Evolutionary conservation across 805 yeast genomes (phyloP).

Genomic region (Kazachstania viticola): DNA sequence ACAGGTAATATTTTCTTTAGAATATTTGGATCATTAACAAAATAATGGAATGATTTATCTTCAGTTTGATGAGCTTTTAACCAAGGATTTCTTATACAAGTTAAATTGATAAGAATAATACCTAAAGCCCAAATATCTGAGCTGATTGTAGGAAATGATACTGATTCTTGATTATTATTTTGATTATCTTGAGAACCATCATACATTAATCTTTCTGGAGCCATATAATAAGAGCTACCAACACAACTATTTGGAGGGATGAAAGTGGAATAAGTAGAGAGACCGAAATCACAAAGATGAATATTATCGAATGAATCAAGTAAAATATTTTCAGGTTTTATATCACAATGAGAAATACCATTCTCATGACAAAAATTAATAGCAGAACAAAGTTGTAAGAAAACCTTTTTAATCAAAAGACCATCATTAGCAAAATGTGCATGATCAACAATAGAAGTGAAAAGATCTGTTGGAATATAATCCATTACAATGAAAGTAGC

Average conservation of each 20-base stretch:
- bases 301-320: slow-evolving; percentile 47
- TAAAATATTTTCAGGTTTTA: slow-evolving; percentile 89
- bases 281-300: slow-evolving; percentile 77
- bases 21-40: slow-evolving; percentile 41
- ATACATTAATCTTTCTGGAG: slow-evolving; percentile 58
- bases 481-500: slow-evolving; percentile 72
- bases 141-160: slow-evolving; percentile 47
- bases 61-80: slow-evolving; percentile 54
- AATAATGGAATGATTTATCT: slow-evolving; percentile 57
- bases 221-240: slow-evolving; percentile 86
- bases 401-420: slow-evolving; percentile 41
- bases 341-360: slow-evolving; percentile 85
- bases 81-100: slow-evolving; percentile 88
- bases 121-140: slow-evolving; percentile 88
- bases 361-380: slow-evolving; percentile 70
- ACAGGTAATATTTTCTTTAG: slow-evolving; percentile 63
- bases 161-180: slow-evolving; percentile 3
- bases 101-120: slow-evolving; percentile 64
- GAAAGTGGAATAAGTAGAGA: slow-evolving; percentile 51
- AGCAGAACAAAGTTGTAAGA: slow-evolving; percentile 72
- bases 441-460: slow-evolving; percentile 70
- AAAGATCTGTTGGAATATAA: slow-evolving; percentile 76
- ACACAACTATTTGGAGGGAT: slow-evolving; percentile 66
- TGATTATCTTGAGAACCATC: no score
- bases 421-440: slow-evolving; percentile 48